Evolutionary conservation across 75 land plant species (phyloP), one percentile per base, ranked within the genome.

Genomic region (Larix kaempferi): DNA sequence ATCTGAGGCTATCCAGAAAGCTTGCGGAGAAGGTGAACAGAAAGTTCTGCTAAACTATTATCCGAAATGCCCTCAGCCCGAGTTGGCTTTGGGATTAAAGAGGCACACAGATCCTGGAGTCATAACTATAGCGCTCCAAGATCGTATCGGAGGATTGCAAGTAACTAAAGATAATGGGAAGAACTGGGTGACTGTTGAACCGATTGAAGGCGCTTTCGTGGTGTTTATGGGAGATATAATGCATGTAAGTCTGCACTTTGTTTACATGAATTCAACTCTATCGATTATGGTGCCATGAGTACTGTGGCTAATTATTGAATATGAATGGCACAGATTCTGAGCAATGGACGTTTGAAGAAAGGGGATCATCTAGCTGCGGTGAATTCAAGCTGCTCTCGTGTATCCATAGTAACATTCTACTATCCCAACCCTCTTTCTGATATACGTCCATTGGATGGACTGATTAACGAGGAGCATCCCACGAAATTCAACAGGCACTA

Each of bases 371-470:
- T n/a, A n/a, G n/a, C n/a, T n/a, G n/a, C n/a, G n/a, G n/a, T n/a
- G n/a, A n/a, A n/a, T n/a, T n/a, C n/a, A n/a, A n/a, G n/a, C n/a
- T n/a, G n/a, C n/a, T n/a, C n/a, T 58, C 80, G 91, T 14, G 58
- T 91, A 17, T 88, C 91, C 15, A 91, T 91, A 11, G 93, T 88
- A 0, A 83, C 89, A 6, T 91, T 91, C 78, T 86, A 88, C 75
- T 86, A 91, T 41, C 88, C 92, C 17, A 80, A 89, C 2, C 86
- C 86, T 3, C 86, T 87, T 1, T 87, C 89, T 2, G 78, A 69
- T 10, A 88, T 90, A 23, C 87, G 81, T 55, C 89, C 89, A 5
- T 33, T 90, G 59, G 92, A 89, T 7, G 92, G 84, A 74, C 82
- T 83, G 81, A 55, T 84, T n/a, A 49, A 87, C 2, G 26, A 87